A percentile compares a stretch with the other conserved stretches of the same genome.
Evolutionary conservation across 2,329 filamentous ascomycete species (phyloP).

Genomic region (Pseudogymnoascus sp.): DNA sequence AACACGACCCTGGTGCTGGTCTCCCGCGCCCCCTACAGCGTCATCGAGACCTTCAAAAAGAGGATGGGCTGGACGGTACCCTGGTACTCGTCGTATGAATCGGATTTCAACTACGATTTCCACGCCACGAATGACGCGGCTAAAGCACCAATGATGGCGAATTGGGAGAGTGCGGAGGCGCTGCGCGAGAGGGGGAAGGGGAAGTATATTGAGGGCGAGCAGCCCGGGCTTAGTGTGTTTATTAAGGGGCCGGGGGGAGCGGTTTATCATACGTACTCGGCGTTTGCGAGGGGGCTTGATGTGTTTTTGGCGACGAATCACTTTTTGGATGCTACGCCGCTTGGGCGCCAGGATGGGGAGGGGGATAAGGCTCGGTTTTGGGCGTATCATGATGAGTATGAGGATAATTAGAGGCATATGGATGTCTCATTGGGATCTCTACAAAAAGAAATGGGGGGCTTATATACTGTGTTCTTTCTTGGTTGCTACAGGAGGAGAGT

Average conservation of each 20-base stretch:
- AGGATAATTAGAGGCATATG: neutral
- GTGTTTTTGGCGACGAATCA: constrained; percentile 25
- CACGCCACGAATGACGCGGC: constrained; percentile 28
- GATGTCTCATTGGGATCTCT: neutral
- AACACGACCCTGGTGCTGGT: constrained; percentile 33
- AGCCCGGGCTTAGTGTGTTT: constrained; percentile 33
- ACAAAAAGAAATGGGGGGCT: neutral
- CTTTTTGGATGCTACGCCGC: constrained; percentile 30
- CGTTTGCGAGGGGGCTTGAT: constrained; percentile 28
- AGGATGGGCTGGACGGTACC: constrained; percentile 35
- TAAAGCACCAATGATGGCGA: constrained; percentile 22
- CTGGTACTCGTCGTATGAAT: constrained; percentile 32
- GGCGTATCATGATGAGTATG: constrained; percentile 18
- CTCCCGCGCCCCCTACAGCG: constrained; percentile 31
- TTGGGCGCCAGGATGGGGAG: constrained; percentile 27
- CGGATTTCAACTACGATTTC: constrained; percentile 35
- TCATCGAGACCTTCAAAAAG: constrained; percentile 31
- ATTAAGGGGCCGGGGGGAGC: constrained; percentile 23
- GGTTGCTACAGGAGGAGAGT: neutral
- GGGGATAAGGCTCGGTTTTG: constrained; percentile 2
- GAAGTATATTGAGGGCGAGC: constrained; percentile 26
- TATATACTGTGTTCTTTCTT: neutral
- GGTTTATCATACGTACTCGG: constrained; percentile 33
- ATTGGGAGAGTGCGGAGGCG: constrained; percentile 15
- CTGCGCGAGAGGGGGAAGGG: constrained; percentile 12